Percentiles rank a stretch among this genome's conserved stretches.
phyloP scores from a whole-genome alignment of 805 yeast genomes.

The Yamadazyma sp. region DNA sequence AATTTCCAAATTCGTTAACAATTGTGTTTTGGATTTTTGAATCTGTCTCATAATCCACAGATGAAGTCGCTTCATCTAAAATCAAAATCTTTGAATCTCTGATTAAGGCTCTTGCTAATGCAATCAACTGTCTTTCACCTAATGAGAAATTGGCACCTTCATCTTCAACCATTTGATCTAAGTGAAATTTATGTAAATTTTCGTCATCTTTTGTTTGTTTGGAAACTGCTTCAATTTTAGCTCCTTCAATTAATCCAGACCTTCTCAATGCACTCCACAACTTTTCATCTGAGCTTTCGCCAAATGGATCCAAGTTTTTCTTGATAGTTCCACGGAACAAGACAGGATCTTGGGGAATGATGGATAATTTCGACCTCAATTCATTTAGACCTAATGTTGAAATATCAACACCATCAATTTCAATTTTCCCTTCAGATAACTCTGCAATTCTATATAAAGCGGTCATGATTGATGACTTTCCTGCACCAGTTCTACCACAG shows the following conservation, averaged over 20 bases:
- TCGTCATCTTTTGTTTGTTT: conserved; percentile 17
- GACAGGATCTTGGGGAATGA: conserved; percentile 72
- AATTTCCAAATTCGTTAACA: conserved; percentile 59
- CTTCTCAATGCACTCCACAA: conserved; percentile 59
- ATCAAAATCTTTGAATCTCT: conserved; percentile 72
- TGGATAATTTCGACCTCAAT: conserved; percentile 56
- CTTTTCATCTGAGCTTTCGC: conserved; percentile 43
- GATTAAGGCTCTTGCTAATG: conserved; percentile 80
- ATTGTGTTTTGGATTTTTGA: conserved; percentile 72
- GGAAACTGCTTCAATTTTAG: conserved; percentile 1
- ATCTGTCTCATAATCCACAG: conserved; percentile 86
- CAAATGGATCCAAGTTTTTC: conserved; percentile 62
- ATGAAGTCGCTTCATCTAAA: conserved; percentile 79
- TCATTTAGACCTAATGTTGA: conserved; percentile 48
- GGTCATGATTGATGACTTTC: conserved; percentile 65
- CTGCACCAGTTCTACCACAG: conserved; percentile 91
- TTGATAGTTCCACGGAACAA: conserved; percentile 58
- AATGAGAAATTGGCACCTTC: conserved; percentile 72
- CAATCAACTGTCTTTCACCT: conserved; percentile 76
- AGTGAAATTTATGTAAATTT: conserved; percentile 38
- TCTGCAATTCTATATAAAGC: conserved; percentile 60
- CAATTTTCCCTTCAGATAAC: conserved; percentile 44
- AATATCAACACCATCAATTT: conserved; percentile 59
- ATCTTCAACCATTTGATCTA: conserved; percentile 51
- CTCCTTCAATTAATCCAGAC: conserved; percentile 44